phyloP scores from a whole-genome alignment of 345 rosid genomes.

The Nasturtium officinale region DNA sequence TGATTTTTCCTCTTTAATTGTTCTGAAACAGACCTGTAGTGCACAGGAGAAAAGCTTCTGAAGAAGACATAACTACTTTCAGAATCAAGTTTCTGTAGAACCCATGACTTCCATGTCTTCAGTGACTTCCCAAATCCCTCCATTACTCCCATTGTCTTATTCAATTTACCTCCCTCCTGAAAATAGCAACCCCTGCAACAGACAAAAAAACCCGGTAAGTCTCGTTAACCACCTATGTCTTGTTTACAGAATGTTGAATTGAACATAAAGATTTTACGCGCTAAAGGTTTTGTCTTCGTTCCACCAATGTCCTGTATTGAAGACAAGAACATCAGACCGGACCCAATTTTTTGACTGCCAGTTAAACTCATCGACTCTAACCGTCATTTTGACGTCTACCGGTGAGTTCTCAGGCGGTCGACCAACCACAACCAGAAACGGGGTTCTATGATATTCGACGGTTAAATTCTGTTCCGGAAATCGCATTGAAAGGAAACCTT shows the following conservation, averaged over 20 bases:
- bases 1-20: neutral
- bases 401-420: slow-evolving; percentile 64
- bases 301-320: slow-evolving; percentile 93
- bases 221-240: slow-evolving; percentile 1
- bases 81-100: slow-evolving; percentile 48
- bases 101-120: slow-evolving; percentile 69
- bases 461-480: slow-evolving; percentile 70
- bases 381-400: slow-evolving; percentile 43
- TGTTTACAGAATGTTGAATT: neutral
- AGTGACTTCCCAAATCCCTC: slow-evolving; percentile 74
- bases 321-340: slow-evolving; percentile 68
- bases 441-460: slow-evolving; percentile 72
- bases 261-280: slow-evolving; percentile 33
- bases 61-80: slow-evolving; percentile 61
- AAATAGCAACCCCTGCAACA: slow-evolving; percentile 68
- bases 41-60: slow-evolving; percentile 78
- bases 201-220: neutral
- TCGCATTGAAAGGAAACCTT: slow-evolving; percentile 79
- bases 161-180: slow-evolving; percentile 64
- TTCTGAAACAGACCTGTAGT: slow-evolving; percentile 60
- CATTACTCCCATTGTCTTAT: slow-evolving; percentile 58
- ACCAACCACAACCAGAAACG: slow-evolving; percentile 63
- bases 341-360: slow-evolving; percentile 66
- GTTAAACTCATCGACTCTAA: slow-evolving; percentile 68
- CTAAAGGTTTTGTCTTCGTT: slow-evolving; percentile 63